phyloP scores from a whole-genome alignment of 768 basidiomycete species.

The Rhodotorula toruloides region DNA sequence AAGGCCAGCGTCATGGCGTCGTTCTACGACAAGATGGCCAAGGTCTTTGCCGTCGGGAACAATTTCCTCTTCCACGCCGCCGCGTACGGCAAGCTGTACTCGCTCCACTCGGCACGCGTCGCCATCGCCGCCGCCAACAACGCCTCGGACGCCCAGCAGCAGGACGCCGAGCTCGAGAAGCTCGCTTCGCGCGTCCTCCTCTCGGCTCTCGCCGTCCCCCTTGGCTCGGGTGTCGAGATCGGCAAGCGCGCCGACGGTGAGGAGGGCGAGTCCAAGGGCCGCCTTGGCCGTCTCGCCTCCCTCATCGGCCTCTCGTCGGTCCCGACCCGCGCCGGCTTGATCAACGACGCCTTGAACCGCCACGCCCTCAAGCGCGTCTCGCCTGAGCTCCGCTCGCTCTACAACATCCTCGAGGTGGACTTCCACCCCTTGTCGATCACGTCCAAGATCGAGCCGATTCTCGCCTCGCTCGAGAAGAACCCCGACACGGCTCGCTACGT shows the following conservation, averaged over 20 bases:
- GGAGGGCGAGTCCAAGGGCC: conserved; percentile 58
- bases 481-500: conserved; percentile 63
- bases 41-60: conserved; percentile 91
- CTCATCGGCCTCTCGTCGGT: conserved; percentile 75
- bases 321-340: conserved; percentile 77
- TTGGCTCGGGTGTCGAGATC: conserved; percentile 53
- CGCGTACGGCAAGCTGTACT: conserved; percentile 80
- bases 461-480: conserved; percentile 55
- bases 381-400: conserved; percentile 69
- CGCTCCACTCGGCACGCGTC: conserved; percentile 53
- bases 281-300: conserved; percentile 71
- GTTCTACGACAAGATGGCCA: conserved; percentile 96
- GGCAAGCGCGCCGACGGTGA: conserved; percentile 40
- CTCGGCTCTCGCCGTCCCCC: conserved; percentile 86
- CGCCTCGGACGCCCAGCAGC: conserved; percentile 43
- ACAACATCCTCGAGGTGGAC: conserved; percentile 80
- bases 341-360: conserved; percentile 78
- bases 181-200: conserved; percentile 88
- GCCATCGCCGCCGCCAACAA: conserved; percentile 56
- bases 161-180: conserved; percentile 67
- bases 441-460: conserved; percentile 67
- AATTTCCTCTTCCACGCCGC: conserved; percentile 94
- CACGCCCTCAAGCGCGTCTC: conserved; percentile 72
- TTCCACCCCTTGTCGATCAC: conserved; percentile 89
- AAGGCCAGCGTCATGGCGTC: conserved; percentile 96